Base-by-base conservation (phyloP, 306 rosid genomes). In the Quercus dentata region DNA sequence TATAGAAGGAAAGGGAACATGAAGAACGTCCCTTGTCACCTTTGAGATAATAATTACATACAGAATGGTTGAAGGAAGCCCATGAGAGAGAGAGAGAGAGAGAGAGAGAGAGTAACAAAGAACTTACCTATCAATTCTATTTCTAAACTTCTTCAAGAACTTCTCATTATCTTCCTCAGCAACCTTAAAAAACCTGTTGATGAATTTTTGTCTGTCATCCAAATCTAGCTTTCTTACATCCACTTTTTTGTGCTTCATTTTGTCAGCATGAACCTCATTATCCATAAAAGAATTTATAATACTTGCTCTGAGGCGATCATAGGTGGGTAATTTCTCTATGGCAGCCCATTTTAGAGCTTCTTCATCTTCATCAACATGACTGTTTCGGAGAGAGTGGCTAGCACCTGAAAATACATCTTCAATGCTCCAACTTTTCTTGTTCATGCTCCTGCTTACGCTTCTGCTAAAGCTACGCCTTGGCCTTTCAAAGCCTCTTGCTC, bases 261-360 rank as follows among this genome's bases (percentile, higher is more conserved):
- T 64, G 72, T 83, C 77, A 11, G 83, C 86, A 2, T 51, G 83
- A 33, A 41, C 75, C 78, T 79, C 84, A 57, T 25, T 83, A 73
- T 54, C 80, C 84, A 73, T 38, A 44, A 74, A 79, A 13, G 90
- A 88, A 75, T 92, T 83, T 15, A 94, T 83, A 78, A 94, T 88
- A 64, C 97, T 88, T 18, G 98, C 92, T 63, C 98, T 82, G 1
- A 94, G 82, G 46, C 98, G 89, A 63, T 91, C 84, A 73, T 92
- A 94, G 8, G 98, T 94, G 2, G 98, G 98, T 3, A 94, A 77
- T 56, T 85, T 94, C 82, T 94, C 98, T 38, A 94, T 92, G 70
- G 98, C 98, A 33, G 98, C 98, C 98, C 98, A 92, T 56, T 76
- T 89, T n/a, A 94, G 91, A 82, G 98, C 94, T 58, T 94, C 98